Base-by-base conservation (phyloP, 2,329 filamentous ascomycete species). In the Didymella arachidicola region DNA sequence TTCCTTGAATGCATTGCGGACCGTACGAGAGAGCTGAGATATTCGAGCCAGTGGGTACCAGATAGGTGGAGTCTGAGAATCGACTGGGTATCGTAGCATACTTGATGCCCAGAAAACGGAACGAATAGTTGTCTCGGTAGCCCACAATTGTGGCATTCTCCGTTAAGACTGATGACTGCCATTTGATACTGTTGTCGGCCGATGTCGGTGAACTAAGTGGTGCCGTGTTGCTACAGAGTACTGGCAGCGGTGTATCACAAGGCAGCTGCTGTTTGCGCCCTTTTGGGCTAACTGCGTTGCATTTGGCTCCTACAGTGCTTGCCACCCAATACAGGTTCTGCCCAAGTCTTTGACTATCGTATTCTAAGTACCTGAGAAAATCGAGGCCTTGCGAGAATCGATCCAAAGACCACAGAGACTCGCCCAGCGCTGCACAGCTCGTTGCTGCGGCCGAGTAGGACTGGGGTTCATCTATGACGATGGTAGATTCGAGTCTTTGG, bases 51-150 rank as follows among this genome's bases (percentile, higher is more conserved):
- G 54, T 41, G 3, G 62, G 62, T 16, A 64, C 78, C 22, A 71
- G 61, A 57, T 82, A 81, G 1, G 72, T 70, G 0, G 81, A 77
- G 60, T 84, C 79, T 0, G 76, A 77, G 65, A 83, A 84, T 18
- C 82, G 74, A 52, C 76, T 66, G 1, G 81, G 80, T 52, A 78
- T 73, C 0, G 76, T 62, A 3, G 80, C 81, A 59, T 83, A 83
- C 51, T 80, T 78, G 32, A 84, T 70, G 16, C 82, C 82, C 18
- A 82, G 72, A 63, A 84, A 85, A 6, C 82, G 81, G 64, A 84
- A 85, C 12, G 78, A 53, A 22, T 78, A 72, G n/a, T 74, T 77
- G 56, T 83, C 80, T 14, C 81, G 79, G 56, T 77, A 81, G 1
- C 79, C 79, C 32, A 57, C 22, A n/a, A 71, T 45, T 1, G 61